Conservation (phyloP, 2,329 filamentous ascomycete genomes). For the Thielaviopsis euricoi region DNA sequence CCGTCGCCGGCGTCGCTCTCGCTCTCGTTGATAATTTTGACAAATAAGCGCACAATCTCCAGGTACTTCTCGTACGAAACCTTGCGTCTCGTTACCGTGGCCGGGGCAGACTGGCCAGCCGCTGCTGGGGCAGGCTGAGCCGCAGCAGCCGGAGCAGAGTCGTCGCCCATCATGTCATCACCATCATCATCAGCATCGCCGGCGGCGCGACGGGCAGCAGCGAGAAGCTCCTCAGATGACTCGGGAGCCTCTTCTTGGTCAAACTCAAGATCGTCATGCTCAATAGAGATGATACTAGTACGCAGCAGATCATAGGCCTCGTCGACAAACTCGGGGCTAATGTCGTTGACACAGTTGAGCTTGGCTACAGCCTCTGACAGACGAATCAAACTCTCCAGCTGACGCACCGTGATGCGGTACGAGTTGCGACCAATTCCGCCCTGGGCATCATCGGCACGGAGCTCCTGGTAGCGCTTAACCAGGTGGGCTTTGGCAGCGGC, state of each 20-base stretch:
- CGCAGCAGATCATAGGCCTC: conserved; percentile 84
- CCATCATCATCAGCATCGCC: conserved; percentile 24
- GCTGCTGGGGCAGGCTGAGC: conserved; percentile 15
- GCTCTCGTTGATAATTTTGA: conserved; percentile 69
- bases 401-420: conserved; percentile 92
- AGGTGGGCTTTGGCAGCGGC: conserved; percentile 71
- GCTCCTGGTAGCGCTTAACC: conserved; percentile 88
- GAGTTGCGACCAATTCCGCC: conserved; percentile 88
- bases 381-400: conserved; percentile 90
- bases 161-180: conserved; percentile 13
- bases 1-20: conserved; percentile 64
- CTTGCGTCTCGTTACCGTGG: conserved; percentile 48
- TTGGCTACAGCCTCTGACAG: conserved; percentile 96
- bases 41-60: conserved; percentile 71
- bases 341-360: conserved; percentile 86
- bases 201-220: conserved; percentile 33
- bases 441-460: conserved; percentile 82
- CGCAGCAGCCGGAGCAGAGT: conserved; percentile 16
- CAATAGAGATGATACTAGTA: conserved; percentile 92
- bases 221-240: conserved; percentile 16
- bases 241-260: conserved; percentile 46
- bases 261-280: conserved; percentile 93
- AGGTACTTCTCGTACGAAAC: conserved; percentile 95
- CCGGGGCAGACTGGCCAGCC: conserved; percentile 20
- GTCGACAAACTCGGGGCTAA: conserved; percentile 67